A percentile compares a stretch with the other conserved stretches of the same genome.
phyloP scores from a whole-genome alignment of 768 basidiomycete species.

The Podaxis rugospora region DNA sequence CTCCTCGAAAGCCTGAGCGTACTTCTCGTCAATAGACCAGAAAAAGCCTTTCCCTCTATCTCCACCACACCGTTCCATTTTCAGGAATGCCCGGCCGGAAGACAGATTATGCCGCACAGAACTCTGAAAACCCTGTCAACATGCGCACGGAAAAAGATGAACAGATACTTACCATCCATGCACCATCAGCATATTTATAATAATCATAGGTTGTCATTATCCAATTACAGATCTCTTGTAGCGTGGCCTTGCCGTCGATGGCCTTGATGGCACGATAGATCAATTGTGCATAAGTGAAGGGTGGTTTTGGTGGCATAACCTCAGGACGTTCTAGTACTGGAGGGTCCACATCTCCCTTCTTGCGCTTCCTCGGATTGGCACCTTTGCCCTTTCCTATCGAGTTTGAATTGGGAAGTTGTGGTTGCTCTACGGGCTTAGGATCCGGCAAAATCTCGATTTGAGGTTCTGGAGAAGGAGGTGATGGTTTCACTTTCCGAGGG shows the following conservation, averaged over 20 bases:
- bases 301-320: conserved; percentile 85
- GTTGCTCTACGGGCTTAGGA: conserved; percentile 31
- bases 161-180: conserved; percentile 77
- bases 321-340: conserved; percentile 52
- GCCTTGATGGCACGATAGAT: conserved; percentile 86
- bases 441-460: conserved; percentile 35
- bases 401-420: conserved; percentile 62
- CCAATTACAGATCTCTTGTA: conserved; percentile 92
- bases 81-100: conserved; percentile 86
- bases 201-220: conserved; percentile 86
- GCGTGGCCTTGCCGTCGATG: conserved; percentile 79
- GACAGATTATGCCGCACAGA: conserved; percentile 96
- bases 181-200: conserved; percentile 82
- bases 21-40: conserved; percentile 84
- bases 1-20: conserved; percentile 64
- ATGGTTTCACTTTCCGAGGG: conserved; percentile 41
- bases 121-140: conserved; percentile 45
- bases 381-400: conserved; percentile 46
- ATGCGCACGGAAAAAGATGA: conserved; percentile 5
- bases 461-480: conserved; percentile 38
- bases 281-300: conserved; percentile 86
- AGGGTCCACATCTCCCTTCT: conserved; percentile 52
- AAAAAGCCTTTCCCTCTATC: conserved; percentile 91
- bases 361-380: conserved; percentile 63
- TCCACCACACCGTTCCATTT: conserved; percentile 79